These are phyloP conservation scores for Paramecium tetraurelia DNA, from an alignment of 73 alveolate species.

Conservation along the genomic window DNA sequence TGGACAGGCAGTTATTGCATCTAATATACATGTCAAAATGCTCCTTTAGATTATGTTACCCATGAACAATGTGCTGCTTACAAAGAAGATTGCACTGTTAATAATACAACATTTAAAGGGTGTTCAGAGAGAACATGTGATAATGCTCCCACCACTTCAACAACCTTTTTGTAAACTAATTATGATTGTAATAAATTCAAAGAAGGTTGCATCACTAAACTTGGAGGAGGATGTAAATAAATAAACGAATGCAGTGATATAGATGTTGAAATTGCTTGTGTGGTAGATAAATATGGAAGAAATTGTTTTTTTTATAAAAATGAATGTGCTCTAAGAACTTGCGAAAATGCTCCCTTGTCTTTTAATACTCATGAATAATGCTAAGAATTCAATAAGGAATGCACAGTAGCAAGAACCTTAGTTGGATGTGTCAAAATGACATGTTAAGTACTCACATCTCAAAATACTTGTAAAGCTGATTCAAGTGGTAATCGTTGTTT, in stretches of 20 bases:
- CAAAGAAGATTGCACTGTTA: neutral
- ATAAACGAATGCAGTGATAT: neutral
- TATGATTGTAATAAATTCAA: neutral
- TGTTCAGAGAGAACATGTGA: conserved; percentile 41
- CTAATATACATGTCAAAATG: neutral
- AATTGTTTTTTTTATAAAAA: neutral
- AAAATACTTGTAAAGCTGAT: neutral
- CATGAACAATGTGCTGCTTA: neutral
- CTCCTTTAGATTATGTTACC: neutral
- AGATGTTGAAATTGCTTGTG: neutral
- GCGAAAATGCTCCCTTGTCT: conserved; percentile 9
- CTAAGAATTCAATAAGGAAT: neutral
- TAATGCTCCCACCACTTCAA: neutral
- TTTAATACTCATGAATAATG: neutral
- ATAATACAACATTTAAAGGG: neutral
- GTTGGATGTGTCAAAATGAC: conserved; percentile 6
- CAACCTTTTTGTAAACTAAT: neutral
- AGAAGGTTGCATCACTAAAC: conserved; percentile 2
- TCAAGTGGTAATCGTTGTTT: conserved; percentile 9
- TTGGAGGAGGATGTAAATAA: conserved; percentile 39
- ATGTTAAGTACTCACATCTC: neutral
- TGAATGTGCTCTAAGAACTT: neutral
- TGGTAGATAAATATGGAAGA: neutral
- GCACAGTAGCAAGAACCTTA: neutral
- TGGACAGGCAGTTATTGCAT: neutral